Conservation (phyloP, 768 basidiomycete species). For the Nidula microcarpa region DNA sequence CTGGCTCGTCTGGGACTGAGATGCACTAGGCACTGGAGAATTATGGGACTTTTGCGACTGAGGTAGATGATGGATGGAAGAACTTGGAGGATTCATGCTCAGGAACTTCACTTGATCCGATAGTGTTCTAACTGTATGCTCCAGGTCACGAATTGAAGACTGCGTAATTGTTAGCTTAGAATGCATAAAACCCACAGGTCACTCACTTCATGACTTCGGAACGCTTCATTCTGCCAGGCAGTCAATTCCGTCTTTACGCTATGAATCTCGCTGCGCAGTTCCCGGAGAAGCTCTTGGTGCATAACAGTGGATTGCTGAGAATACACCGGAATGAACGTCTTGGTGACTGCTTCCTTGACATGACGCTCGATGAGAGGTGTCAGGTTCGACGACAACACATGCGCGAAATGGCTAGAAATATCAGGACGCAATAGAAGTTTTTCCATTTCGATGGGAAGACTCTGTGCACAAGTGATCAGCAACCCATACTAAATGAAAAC, state of each 20-base stretch:
- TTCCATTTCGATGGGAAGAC: constrained; percentile 75
- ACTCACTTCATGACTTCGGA: constrained; percentile 76
- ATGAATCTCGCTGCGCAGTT: constrained; percentile 72
- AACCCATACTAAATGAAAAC: background rate
- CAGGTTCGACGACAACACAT: constrained; percentile 65
- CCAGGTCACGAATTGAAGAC: constrained; percentile 77
- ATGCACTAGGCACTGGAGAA: constrained; percentile 34
- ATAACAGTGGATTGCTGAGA: constrained; percentile 69
- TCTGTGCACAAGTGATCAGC: constrained; percentile 37
- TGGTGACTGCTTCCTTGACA: constrained; percentile 74
- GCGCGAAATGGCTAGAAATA: constrained; percentile 73
- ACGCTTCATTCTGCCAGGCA: constrained; percentile 76
- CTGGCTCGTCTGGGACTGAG: constrained; percentile 26
- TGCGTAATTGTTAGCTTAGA: constrained; percentile 19
- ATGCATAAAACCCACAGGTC: background rate
- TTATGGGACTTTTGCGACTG: constrained; percentile 36
- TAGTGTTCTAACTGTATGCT: constrained; percentile 69
- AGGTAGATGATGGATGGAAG: constrained; percentile 37
- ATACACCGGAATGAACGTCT: constrained; percentile 74
- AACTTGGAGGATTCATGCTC: constrained; percentile 44
- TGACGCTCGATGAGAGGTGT: constrained; percentile 78
- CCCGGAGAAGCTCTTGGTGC: constrained; percentile 78
- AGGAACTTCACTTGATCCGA: constrained; percentile 84
- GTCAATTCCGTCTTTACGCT: constrained; percentile 77
- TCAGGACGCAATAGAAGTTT: constrained; percentile 74